A percentile compares a stretch with the other conserved stretches of the same genome.
Conservation (phyloP, 2,329 filamentous ascomycete species). For the Rhynchosporium graminicola region DNA sequence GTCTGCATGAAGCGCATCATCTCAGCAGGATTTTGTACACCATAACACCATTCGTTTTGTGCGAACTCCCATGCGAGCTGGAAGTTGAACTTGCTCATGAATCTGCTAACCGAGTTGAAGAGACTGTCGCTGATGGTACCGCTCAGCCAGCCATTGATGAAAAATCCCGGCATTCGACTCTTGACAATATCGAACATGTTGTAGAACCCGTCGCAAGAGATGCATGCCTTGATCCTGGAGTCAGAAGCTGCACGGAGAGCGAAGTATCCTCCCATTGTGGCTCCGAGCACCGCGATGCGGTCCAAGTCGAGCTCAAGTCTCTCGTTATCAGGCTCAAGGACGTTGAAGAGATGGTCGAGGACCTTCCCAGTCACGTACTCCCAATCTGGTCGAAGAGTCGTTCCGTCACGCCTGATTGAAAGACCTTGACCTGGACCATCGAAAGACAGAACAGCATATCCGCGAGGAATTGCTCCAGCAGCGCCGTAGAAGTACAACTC, state of each 20-base stretch:
- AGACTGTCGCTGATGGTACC: slow-evolving; percentile 39
- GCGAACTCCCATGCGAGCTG: slow-evolving; percentile 37
- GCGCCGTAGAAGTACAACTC: slow-evolving; percentile 39
- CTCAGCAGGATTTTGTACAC: slow-evolving; percentile 24
- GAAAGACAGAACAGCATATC: slow-evolving; percentile 44
- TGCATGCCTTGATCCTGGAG: slow-evolving; percentile 47
- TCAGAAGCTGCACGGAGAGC: slow-evolving; percentile 47
- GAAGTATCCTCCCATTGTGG: slow-evolving; percentile 49
- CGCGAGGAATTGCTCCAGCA: slow-evolving; percentile 30
- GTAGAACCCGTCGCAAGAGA: slow-evolving; percentile 44
- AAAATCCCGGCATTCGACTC: slow-evolving; percentile 32
- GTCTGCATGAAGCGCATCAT: slow-evolving; percentile 28
- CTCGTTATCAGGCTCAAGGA: slow-evolving; percentile 20
- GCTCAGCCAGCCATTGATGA: slow-evolving; percentile 34
- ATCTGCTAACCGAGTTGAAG: slow-evolving; percentile 34
- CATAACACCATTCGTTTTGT: slow-evolving; percentile 26
- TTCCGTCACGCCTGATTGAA: slow-evolving; percentile 28
- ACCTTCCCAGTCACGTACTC: slow-evolving; percentile 36
- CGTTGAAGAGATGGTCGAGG: slow-evolving; percentile 30
- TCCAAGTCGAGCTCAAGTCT: slow-evolving; percentile 36
- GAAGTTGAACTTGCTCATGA: slow-evolving; percentile 29
- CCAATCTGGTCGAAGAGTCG: slow-evolving; percentile 34
- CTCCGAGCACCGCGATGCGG: slow-evolving; percentile 33
- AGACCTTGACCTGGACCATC: slow-evolving; percentile 46
- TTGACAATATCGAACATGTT: slow-evolving; percentile 40